Base-by-base conservation (phyloP, 1,139 yeast genomes). In the Taphrina sp. region DNA sequence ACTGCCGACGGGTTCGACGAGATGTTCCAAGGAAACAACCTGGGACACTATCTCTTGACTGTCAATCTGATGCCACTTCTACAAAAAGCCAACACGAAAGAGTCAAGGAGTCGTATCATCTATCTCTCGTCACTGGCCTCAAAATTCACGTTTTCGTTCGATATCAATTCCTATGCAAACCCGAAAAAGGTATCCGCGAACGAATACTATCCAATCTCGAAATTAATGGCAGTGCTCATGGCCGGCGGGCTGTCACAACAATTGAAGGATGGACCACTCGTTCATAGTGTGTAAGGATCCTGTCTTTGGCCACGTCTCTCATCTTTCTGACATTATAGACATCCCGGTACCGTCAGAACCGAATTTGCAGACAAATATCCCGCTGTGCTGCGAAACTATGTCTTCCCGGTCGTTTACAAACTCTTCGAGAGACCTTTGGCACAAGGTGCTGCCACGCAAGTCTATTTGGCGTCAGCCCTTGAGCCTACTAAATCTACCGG, bases 21-120 rank as follows among this genome's bases (percentile, higher is more conserved):
- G 26, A 95, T 86, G 66, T 70, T 85, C 59, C 95, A 87, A 65
- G 83, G 92, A 2, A 86, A 86, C 67, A 86, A 82, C 65, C 72
- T 88, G 5, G 77, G 94, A 0, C 95, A 89, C 51, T 85, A 83
- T 60, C 69, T 87, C 19, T 72, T 88, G 37, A 80, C 92, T 0
- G 78, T 83, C 58, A 73, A 79, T 59, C 68, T 88, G 34, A 61
- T 86, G 7, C 82, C 84, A 1, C 62, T 80, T 45, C 68, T 87
- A 62, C 77, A 52, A 5, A 26, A 24, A 35, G 34, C 58, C 10
- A 35, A 44, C 31, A 22, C 46, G n/a, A 14, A 38, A 5, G 39
- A 76, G 57, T 68, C 69, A 7, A 49, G 51, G 5, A 23, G 36
- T 26, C 56, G 56, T 16, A 31, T 52, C 37, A 29, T 52, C 24